Conservation (phyloP, 2,329 filamentous ascomycete genomes). For the Periconia macrospinosa region DNA sequence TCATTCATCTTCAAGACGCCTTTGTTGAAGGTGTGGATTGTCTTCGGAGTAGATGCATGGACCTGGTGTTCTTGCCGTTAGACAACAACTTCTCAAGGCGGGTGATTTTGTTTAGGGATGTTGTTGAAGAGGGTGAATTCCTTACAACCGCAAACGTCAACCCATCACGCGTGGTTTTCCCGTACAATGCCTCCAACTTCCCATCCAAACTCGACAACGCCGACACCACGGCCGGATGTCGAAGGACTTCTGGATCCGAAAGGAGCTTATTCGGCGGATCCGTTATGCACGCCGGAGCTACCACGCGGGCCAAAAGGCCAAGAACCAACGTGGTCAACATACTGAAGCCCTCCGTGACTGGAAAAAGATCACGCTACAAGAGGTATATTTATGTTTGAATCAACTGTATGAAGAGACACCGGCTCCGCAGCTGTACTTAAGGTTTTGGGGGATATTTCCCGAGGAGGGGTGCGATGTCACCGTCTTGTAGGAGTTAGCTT, state of each 20-base stretch:
- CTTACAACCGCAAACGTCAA: conserved; percentile 34
- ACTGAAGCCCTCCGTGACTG: neutral
- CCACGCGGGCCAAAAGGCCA: neutral
- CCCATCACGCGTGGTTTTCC: conserved; percentile 29
- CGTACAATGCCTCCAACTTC: conserved; percentile 20
- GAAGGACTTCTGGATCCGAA: conserved; percentile 16
- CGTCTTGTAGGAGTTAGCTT: neutral
- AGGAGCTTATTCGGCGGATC: conserved; percentile 25
- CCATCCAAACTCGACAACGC: conserved; percentile 25
- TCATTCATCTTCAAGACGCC: conserved; percentile 36
- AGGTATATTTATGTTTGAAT: too few species aligned
- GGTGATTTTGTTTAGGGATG: too few species aligned
- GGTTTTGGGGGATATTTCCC: neutral
- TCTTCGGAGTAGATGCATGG: conserved; percentile 23
- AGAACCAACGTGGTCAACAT: neutral
- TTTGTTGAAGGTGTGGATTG: conserved; percentile 29
- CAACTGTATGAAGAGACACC: neutral
- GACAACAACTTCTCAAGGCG: too few species aligned
- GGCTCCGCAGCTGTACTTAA: neutral
- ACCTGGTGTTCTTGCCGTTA: conserved; percentile 14
- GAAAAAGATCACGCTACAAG: neutral
- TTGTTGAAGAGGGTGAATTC: neutral
- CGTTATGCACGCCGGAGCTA: conserved; percentile 21
- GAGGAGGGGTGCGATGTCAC: neutral
- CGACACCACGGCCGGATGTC: conserved; percentile 23